Percentiles rank a stretch among this genome's conserved stretches.
These are phyloP conservation scores for Neophaeococcomyces mojaviensis DNA, from an alignment of 2,329 filamentous ascomycete genomes.

Conservation along the genomic window DNA sequence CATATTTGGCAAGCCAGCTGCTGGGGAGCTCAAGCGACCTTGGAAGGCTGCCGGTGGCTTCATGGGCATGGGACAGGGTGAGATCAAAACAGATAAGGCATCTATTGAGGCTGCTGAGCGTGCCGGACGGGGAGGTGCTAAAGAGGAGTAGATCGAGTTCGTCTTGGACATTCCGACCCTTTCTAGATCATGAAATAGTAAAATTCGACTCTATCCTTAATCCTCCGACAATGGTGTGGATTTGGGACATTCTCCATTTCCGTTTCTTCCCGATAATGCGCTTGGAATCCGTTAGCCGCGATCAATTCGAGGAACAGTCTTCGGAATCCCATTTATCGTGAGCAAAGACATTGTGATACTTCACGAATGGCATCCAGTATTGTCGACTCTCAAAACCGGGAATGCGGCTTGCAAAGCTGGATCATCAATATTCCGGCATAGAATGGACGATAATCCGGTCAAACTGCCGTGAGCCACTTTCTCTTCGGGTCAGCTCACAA, in stretches of 20 bases:
- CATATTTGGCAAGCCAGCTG: slow-evolving; percentile 76
- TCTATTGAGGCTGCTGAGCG: slow-evolving; percentile 48
- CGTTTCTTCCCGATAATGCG: not conserved
- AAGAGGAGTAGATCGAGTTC: slow-evolving; percentile 38
- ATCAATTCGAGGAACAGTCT: too few relatives aligned
- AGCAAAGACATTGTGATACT: too few relatives aligned
- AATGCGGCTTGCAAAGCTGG: too few relatives aligned
- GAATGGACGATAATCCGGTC: not conserved
- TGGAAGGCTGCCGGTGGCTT: slow-evolving; percentile 83
- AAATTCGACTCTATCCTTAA: not conserved
- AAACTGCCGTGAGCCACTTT: not conserved
- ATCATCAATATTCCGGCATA: too few relatives aligned
- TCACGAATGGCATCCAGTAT: too few relatives aligned
- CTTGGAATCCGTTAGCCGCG: not conserved
- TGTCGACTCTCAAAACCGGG: too few relatives aligned
- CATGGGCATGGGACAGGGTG: slow-evolving; percentile 62
- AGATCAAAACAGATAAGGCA: slow-evolving; percentile 87
- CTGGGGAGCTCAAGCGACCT: slow-evolving; percentile 85
- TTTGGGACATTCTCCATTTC: not conserved
- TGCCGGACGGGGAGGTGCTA: slow-evolving; percentile 43
- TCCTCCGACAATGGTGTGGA: not conserved
- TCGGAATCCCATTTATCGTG: too few relatives aligned
- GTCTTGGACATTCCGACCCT: not conserved
- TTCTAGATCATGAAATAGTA: not conserved
- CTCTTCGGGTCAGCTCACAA: not conserved